Percentiles rank a stretch among this genome's conserved stretches.
Conservation (phyloP, 1,284 basidiomycete genomes). For the Puccinia coronata region DNA sequence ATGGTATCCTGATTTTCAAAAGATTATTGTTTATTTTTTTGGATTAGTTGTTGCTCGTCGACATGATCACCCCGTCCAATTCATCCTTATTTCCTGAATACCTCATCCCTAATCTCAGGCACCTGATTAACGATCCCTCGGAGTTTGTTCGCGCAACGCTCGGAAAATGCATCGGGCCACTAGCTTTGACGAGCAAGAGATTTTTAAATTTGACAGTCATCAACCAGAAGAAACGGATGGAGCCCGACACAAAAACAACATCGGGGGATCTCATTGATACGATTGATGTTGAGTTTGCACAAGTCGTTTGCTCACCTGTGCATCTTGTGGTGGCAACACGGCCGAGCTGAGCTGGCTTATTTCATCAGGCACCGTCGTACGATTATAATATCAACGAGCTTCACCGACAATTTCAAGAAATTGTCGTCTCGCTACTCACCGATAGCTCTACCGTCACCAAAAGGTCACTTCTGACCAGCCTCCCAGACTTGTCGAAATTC, state of each 20-base stretch:
- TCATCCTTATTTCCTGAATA: conserved; percentile 85
- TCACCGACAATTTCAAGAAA: conserved; percentile 81
- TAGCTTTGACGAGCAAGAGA: conserved; percentile 78
- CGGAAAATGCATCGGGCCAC: conserved; percentile 78
- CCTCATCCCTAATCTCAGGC: conserved; percentile 83
- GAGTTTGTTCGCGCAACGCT: conserved; percentile 85
- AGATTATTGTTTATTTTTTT: conserved; percentile 31
- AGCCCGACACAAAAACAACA: conserved; percentile 64
- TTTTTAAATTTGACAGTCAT: conserved; percentile 89
- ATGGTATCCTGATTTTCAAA: background rate
- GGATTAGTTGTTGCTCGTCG: conserved; percentile 75
- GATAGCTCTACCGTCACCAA: conserved; percentile 65
- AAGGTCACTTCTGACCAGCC: conserved; percentile 68
- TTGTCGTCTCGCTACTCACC: conserved; percentile 71
- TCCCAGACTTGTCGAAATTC: conserved; percentile 86
- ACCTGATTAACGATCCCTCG: conserved; percentile 78
- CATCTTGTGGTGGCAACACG: background rate
- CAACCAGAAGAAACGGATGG: conserved; percentile 75
- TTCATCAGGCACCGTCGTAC: conserved; percentile 70
- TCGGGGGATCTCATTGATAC: conserved; percentile 74
- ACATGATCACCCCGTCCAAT: conserved; percentile 86
- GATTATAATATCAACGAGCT: conserved; percentile 81
- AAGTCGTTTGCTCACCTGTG: conserved; percentile 10
- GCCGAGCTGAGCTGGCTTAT: background rate
- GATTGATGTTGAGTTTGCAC: conserved; percentile 67